Base-by-base conservation (phyloP, 2,329 filamentous ascomycete genomes). In the Colletotrichum spinosum region DNA sequence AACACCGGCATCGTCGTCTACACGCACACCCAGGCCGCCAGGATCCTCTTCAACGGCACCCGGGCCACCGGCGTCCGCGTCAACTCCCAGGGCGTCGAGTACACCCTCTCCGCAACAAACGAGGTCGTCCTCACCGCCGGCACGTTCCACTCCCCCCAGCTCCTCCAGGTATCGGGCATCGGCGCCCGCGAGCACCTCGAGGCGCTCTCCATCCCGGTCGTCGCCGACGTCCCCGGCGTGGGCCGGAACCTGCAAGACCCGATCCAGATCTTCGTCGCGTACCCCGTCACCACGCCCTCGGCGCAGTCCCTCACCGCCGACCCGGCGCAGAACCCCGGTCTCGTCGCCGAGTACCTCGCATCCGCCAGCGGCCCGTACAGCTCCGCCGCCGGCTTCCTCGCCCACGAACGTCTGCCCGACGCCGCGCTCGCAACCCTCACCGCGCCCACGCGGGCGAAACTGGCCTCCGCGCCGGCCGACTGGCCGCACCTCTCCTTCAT, bases 111-210 rank as follows among this genome's bases (percentile, higher is more conserved):
- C 8, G 67, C 67, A 5, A 45, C 88, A 13, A 49, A 65, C 72
- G 94, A 97, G 81, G 94, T 91, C 46, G 88, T 97, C 70, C 85
- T 97, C 69, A 91, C 87, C 74, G 92, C 91, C 33, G 93, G 93
- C 72, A 92, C 92, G 58, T 86, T 96, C 65, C 92, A 96, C 77
- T 95, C 92, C 1, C 92, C 92, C 35, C 88, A 92, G 42, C 80
- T 89, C 44, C 81, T 89, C 75, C 78, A 87, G 60, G 80, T 86
- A 64, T 88, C 85, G 2, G 86, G 86, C 6, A 75, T 80, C 17
- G 84, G 84, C 0, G 81, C 83, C 0, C 71, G 71, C 0, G 68
- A 60, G 1, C 76, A 82, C 39, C 74, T 86, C 0, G 67, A 76
- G 8, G 72, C 74, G 41, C 73, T 76, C 25, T 70, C 70, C 4